phyloP scores from a whole-genome alignment of 2,329 filamentous ascomycete species.

The Falciphora oryzae region DNA sequence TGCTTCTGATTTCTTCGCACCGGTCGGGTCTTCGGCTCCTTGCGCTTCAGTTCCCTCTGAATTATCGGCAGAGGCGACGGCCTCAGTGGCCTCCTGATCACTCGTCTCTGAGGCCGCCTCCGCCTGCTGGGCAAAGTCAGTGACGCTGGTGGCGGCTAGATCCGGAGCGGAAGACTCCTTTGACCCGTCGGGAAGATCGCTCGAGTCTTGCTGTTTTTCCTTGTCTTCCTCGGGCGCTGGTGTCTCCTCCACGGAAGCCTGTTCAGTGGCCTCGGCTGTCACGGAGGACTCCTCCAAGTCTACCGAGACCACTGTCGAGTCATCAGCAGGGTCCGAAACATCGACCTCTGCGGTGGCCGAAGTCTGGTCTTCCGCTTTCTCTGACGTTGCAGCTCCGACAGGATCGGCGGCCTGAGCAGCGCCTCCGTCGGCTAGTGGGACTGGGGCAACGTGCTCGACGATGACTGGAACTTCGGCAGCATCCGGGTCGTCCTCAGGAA shows the following conservation, averaged over 20 bases:
- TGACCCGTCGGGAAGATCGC: neutral
- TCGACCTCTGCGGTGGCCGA: slow-evolving; percentile 2
- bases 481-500: slow-evolving; percentile 40
- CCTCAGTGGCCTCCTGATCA: slow-evolving; percentile 18
- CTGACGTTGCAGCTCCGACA: neutral
- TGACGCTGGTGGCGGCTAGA: slow-evolving; percentile 6
- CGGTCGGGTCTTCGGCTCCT: slow-evolving; percentile 5
- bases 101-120: slow-evolving; percentile 11
- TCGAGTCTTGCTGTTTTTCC: neutral
- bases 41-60: slow-evolving; percentile 13
- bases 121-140: slow-evolving; percentile 10
- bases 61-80: slow-evolving; percentile 13
- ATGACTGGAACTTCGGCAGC: slow-evolving; percentile 31
- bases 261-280: neutral
- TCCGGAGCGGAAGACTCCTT: neutral
- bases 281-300: neutral
- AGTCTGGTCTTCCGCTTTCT: slow-evolving; percentile 9
- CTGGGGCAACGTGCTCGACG: slow-evolving; percentile 27
- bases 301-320: neutral
- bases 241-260: neutral
- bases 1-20: slow-evolving; percentile 10
- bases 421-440: neutral
- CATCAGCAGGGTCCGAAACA: neutral
- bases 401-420: neutral
- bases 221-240: neutral